Percentiles rank a stretch among this genome's conserved stretches.
These are phyloP conservation scores for Arabis hirsuta DNA, from an alignment of 345 rosid species.

Conservation along the genomic window DNA sequence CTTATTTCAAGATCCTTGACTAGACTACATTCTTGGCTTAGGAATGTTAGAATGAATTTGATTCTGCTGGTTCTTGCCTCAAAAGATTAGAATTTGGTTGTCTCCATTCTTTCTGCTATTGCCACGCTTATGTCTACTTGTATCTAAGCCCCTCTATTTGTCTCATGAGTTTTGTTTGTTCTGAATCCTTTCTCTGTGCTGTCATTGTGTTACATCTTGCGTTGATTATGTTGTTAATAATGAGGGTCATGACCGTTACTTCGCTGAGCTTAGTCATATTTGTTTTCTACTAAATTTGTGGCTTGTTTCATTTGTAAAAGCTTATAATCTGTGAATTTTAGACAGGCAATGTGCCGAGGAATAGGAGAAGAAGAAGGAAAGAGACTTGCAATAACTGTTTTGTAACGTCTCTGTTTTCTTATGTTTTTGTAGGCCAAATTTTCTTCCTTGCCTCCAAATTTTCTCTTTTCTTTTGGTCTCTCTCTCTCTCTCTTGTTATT, in stretches of 20 bases:
- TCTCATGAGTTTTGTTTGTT: conserved; percentile 18
- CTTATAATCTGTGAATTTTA: background rate
- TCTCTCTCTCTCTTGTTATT: background rate
- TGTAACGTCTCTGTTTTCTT: too few species aligned
- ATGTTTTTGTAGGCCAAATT: conserved; percentile 4
- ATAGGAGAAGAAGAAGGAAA: conserved; percentile 20
- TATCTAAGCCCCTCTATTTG: conserved; percentile 1
- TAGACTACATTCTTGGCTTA: background rate
- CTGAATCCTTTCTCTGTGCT: background rate
- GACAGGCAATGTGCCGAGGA: conserved; percentile 8
- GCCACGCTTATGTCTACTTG: background rate
- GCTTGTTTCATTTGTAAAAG: background rate
- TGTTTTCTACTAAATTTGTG: background rate
- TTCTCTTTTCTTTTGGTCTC: background rate
- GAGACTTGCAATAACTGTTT: background rate
- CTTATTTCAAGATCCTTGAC: background rate
- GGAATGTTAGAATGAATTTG: background rate
- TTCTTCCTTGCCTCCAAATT: background rate
- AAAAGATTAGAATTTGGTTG: conserved; percentile 12
- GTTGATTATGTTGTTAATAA: background rate
- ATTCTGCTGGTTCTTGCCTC: conserved; percentile 12
- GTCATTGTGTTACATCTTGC: background rate
- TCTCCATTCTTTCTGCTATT: background rate
- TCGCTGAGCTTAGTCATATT: background rate
- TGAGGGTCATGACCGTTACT: background rate